Evolutionary conservation across 1,139 yeast species (phyloP).

Genomic region (Groenewaldozyma sp.): DNA sequence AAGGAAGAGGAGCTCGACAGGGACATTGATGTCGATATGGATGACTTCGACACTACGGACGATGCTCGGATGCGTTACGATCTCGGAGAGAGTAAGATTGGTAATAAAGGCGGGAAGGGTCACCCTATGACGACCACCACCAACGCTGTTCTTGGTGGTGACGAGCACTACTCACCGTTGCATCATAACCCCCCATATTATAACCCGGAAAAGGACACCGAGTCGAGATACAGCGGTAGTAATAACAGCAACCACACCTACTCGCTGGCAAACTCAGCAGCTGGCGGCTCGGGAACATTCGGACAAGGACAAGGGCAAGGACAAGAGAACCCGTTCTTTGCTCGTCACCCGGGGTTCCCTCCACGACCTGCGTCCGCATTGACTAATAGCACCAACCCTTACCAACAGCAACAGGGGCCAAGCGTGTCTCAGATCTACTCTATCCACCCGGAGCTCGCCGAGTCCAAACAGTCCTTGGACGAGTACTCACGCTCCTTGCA

Average conservation of each 20-base stretch:
- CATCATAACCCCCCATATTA: conserved; percentile 3
- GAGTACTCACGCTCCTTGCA: conserved; percentile 19
- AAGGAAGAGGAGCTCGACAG: conserved; percentile 30
- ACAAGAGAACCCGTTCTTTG: too few species aligned
- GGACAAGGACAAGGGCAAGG: too few species aligned
- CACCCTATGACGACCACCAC: not conserved
- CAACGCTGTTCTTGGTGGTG: not conserved
- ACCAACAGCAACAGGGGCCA: conserved; percentile 18
- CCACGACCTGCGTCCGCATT: conserved; percentile 2
- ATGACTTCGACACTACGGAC: conserved; percentile 12
- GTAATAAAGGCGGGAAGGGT: not conserved
- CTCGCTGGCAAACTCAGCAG: not conserved
- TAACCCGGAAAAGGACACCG: conserved; percentile 2
- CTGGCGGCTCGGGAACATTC: not conserved
- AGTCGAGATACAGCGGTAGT: conserved; percentile 2
- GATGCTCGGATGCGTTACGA: not conserved
- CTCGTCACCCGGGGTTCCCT: conserved; percentile 1
- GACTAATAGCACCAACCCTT: conserved; percentile 6
- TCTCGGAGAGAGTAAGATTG: not conserved
- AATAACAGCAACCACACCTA: not conserved
- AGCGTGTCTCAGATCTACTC: conserved; percentile 14
- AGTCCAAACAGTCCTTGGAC: conserved; percentile 19
- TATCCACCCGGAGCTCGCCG: conserved; percentile 17
- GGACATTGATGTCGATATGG: conserved; percentile 30
- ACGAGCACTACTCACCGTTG: not conserved